Conservation (phyloP, 768 basidiomycete genomes). For the Crepidotus variabilis region DNA sequence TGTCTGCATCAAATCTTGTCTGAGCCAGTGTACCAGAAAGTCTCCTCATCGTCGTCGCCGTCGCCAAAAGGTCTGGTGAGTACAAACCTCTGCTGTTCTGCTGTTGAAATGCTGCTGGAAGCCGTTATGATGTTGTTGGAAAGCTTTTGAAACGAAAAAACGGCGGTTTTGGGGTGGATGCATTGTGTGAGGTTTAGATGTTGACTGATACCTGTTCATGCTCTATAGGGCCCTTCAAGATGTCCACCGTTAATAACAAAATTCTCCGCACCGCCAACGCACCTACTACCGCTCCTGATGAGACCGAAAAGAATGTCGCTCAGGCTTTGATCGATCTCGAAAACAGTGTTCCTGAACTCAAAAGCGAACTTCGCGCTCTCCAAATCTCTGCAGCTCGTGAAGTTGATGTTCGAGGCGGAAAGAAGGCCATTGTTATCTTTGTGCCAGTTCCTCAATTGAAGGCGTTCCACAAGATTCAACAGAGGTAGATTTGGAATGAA, state of each 20-base stretch:
- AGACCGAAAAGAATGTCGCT: conserved; percentile 86
- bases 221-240: conserved; percentile 36
- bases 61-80: conserved; percentile 71
- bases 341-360: conserved; percentile 97
- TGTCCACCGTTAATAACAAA: conserved; percentile 78
- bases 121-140: conserved; percentile 18
- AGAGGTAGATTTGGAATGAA: conserved; percentile 54
- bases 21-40: conserved; percentile 27
- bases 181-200: conserved; percentile 34
- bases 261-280: conserved; percentile 97
- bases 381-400: conserved; percentile 99
- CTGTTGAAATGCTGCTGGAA: conserved; percentile 15
- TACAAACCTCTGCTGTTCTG: conserved; percentile 31
- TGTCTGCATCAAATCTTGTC: conserved; percentile 25
- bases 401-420: conserved; percentile 98
- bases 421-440: conserved; percentile 99
- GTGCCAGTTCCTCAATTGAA: conserved; percentile 97
- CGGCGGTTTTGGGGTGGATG: conserved; percentile 55
- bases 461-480: conserved; percentile 98
- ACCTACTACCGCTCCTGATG: conserved; percentile 83
- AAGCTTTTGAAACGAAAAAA: conserved; percentile 18
- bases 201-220: conserved; percentile 41
- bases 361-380: conserved; percentile 89
- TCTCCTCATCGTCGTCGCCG: conserved; percentile 40
- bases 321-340: conserved; percentile 98